Base-by-base conservation (phyloP, 169 alveolate genomes). In the Plasmodium knowlesi region DNA sequence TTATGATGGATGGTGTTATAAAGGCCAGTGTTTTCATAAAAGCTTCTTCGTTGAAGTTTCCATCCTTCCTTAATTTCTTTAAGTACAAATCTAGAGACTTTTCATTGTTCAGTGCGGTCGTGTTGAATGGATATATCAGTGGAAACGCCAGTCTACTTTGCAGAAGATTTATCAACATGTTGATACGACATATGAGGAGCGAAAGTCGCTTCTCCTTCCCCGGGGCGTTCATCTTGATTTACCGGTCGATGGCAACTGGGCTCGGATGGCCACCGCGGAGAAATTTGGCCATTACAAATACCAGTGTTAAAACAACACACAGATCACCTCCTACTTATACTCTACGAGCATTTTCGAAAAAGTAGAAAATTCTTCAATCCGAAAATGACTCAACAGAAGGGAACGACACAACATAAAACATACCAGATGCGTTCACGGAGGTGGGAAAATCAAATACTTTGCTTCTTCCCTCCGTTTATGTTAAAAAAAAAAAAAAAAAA, bases 101-200 rank as follows among this genome's bases (percentile, higher is more conserved):
- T 14, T 89, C 94, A 89, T 89, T 89, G 82, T 89, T 89, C 54
- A 89, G 82, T 10, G 94, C 94, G 43, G 88, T 78, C 41, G 96
- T 76, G 83, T 95, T 95, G 80, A 94, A 74, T 71, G 97, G 97
- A 39, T 96, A 96, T n/a, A 95, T 84, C 78, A 96, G 83, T 41
- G 97, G 97, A 82, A 93, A 88, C 22, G 97, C 95, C 34, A 96
- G 90, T 30, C 97, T 94, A 8, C 94, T 89, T 73, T 92, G 96
- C 57, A 94, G 89, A 71, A 96, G 78, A 41, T 95, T 88, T 41
- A 95, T 85, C 30, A 95, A 82, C 80, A 96, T 86, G 22, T 92
- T 92, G 12, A 95, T 91, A 22, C 96, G 93, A 0, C 94, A 92
- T 16, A 88, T 73, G 12, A 95, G 84, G 46, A 94, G 72, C 22